phyloP scores from a whole-genome alignment of 176 grass and related monocot species.

The Alloteropsis semialata region DNA sequence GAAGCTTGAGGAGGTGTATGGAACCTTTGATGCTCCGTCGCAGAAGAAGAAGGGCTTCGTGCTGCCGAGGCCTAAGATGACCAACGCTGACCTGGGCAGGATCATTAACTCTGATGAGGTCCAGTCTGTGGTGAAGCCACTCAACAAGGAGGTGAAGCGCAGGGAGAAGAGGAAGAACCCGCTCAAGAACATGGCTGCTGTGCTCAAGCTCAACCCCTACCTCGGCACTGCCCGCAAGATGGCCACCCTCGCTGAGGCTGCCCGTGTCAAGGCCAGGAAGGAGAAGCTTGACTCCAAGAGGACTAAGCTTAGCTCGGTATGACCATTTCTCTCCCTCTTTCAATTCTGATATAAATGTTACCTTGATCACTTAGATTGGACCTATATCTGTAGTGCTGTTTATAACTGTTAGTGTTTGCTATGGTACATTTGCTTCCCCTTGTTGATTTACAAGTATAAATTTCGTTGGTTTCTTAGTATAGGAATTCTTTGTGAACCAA shows the following conservation, averaged over 20 bases:
- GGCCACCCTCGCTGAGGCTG: constrained; percentile 69
- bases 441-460: too few relatives aligned
- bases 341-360: neutral
- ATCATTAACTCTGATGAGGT: constrained; percentile 91
- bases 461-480: neutral
- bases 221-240: constrained; percentile 70
- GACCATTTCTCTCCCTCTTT: neutral
- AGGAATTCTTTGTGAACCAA: neutral
- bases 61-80: constrained; percentile 71
- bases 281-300: constrained; percentile 71
- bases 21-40: constrained; percentile 50
- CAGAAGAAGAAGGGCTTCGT: constrained; percentile 93
- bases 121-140: constrained; percentile 68
- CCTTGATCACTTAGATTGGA: neutral
- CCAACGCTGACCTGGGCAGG: constrained; percentile 69
- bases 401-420: neutral
- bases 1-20: constrained; percentile 78
- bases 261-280: constrained; percentile 65
- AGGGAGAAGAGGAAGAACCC: constrained; percentile 71
- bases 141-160: constrained; percentile 76
- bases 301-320: constrained; percentile 50
- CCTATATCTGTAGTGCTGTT: neutral
- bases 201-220: constrained; percentile 82
- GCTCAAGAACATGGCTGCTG: constrained; percentile 61
- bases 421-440: neutral